phyloP scores from a whole-genome alignment of 805 yeast species.

The Candida maesae region DNA sequence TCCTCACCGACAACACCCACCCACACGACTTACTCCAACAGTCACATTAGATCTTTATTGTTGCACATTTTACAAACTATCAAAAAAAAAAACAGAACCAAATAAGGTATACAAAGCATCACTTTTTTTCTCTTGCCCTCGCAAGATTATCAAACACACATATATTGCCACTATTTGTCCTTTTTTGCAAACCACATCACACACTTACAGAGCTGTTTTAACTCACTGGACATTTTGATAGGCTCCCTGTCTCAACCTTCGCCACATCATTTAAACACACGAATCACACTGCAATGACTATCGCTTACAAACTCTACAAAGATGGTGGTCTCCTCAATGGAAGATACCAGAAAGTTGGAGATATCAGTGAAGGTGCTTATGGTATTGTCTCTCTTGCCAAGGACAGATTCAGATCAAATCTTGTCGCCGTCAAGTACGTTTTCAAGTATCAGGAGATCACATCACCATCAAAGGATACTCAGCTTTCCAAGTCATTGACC shows the following conservation, averaged over 20 bases:
- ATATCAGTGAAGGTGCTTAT: constrained; percentile 88
- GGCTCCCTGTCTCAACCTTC: neutral
- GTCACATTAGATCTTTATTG: too few relatives aligned
- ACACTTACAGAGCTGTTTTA: too few relatives aligned
- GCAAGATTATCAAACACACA: too few relatives aligned
- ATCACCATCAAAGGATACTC: constrained; percentile 25
- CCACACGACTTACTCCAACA: too few relatives aligned
- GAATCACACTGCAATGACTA: constrained; percentile 9
- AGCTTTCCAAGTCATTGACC: constrained; percentile 31
- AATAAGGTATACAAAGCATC: too few relatives aligned
- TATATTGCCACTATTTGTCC: too few relatives aligned
- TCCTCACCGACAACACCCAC: neutral
- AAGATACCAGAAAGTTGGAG: constrained; percentile 65
- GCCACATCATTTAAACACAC: neutral
- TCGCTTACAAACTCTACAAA: constrained; percentile 35
- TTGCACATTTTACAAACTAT: too few relatives aligned
- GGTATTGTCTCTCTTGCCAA: constrained; percentile 88
- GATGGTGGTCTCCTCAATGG: constrained; percentile 51
- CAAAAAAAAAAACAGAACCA: too few relatives aligned
- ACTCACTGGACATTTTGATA: neutral
- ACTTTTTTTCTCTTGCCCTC: too few relatives aligned
- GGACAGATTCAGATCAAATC: constrained; percentile 46
- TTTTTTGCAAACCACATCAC: too few relatives aligned
- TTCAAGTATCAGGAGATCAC: constrained; percentile 49
- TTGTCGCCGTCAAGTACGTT: constrained; percentile 85